Conservation (phyloP, 345 rosid species). For the Citrus sinensis region DNA sequence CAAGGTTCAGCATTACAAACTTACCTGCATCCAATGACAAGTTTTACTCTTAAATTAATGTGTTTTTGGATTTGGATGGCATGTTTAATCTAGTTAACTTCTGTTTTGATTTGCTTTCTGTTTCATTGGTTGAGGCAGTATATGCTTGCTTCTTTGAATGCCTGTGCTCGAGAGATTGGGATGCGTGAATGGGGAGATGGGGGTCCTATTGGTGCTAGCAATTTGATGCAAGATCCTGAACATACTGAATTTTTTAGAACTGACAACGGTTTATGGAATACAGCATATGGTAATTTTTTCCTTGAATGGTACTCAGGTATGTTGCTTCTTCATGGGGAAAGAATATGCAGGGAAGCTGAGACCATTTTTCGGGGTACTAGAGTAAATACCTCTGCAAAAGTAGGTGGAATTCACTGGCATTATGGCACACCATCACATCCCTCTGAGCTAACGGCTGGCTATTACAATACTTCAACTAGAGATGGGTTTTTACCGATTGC, state of each 20-base stretch:
- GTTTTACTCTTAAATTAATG: neutral
- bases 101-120: neutral
- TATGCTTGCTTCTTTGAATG: constrained; percentile 48
- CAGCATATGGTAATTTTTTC: constrained; percentile 38
- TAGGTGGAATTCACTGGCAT: constrained; percentile 50
- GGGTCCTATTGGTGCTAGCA: constrained; percentile 37
- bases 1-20: neutral
- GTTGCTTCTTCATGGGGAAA: constrained; percentile 52
- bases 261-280: constrained; percentile 41
- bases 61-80: neutral
- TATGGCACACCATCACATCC: constrained; percentile 40
- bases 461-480: constrained; percentile 41
- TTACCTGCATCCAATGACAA: neutral
- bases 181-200: constrained; percentile 47
- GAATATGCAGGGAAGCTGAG: constrained; percentile 43
- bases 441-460: constrained; percentile 50
- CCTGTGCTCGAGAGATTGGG: constrained; percentile 33
- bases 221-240: constrained; percentile 37
- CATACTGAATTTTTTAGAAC: constrained; percentile 41
- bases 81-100: neutral
- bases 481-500: constrained; percentile 49
- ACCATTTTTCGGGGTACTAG: constrained; percentile 34
- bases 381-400: constrained; percentile 36
- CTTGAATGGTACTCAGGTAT: constrained; percentile 50
- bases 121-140: constrained; percentile 28